Evolutionary conservation across 257 asterid genomes (phyloP), one percentile per base, ranked within the genome.

Genomic region (Prunella vulgaris): DNA sequence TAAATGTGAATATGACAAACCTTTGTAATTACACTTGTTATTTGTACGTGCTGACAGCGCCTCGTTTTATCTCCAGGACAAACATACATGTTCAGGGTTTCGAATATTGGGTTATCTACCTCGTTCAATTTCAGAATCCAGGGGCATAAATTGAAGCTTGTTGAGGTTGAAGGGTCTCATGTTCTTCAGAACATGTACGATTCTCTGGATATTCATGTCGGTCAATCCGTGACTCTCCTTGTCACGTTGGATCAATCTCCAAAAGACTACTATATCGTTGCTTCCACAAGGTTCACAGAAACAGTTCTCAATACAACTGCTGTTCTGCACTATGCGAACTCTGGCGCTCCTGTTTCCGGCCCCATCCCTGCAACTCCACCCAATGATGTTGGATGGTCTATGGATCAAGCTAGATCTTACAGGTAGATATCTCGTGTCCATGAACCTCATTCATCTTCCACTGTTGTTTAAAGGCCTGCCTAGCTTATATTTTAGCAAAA

Each of bases 141-240:
- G 76, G 95, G 90, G 42, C 99, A 94, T 67, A 84, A 76, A 69
- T 1, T 94, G 93, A 89, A 84, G 82, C 80, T 89, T 5, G 98
- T 94, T 5, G 99, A 94, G 87, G 86, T 87, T 21, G 99, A 94
- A 73, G 99, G 99, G 59, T 91, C 99, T 10, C 88, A 94, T 44
- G 96, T 89, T 58, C 77, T 91, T 69, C 99, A 94, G 77, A 88
- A 86, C 58, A 1, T 72, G 10, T 94, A 94, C 14, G 85, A 81
- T 68, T 87, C 91, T 72, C 82, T 94, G 33, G 99, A 94, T 35
- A 74, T 91, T 28, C 99, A 94, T 33, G 89, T 84, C 7, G 98
- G 99, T 27, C 99, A 91, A 76, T 86, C 99, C 3, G 76, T 84
- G 44, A 74, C 98, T 0, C 53, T 91, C 64, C 90, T 94, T 1